Base-by-base conservation (phyloP, 495 filamentous ascomycete species). In the Bathelium albidoporum region DNA sequence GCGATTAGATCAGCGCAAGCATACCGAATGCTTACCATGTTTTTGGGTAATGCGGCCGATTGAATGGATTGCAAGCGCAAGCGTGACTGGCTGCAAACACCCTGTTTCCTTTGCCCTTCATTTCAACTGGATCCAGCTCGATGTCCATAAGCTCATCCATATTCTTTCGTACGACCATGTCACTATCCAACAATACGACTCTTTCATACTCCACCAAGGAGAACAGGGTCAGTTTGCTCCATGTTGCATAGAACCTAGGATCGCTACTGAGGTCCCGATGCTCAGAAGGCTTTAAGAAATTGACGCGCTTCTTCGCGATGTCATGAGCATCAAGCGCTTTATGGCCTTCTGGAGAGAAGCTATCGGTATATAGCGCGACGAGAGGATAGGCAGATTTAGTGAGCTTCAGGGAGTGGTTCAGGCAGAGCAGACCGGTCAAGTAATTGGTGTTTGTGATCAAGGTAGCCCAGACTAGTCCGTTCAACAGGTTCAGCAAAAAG, bases 101-200 rank as follows among this genome's bases (percentile, higher is more conserved):
- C 31, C 79, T 76, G 45, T 78, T 60, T 10, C 82, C 85, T 36
- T 75, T 80, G 14, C 83, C 84, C 1, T 22, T 75, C 68, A 77
- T 43, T 59, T 73, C 74, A 1, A 82, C 76, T 44, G 73, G 68
- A 71, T 91, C 88, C 18, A 94, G 79, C 66, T 79, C 72, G 5
- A 94, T 31, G 4, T 88, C 84, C 88, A 93, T 92, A 59, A 95
- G 74, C 73, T 91, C 89, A 70, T 95, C 90, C 87, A 95, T 93
- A 71, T 91, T 91, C 62, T 78, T 75, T 59, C 83, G 75, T 3
- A 89, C 82, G 24, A 93, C 68, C 90, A 93, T 95, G 73, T 95
- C 90, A 68, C 85, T 85, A 73, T 95, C 90, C n/a, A 95, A 80
- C 71, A 87, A 84, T 20, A 91, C 83, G 24, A 95, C 80, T 16